A percentile compares a stretch with the other conserved stretches of the same genome.
Evolutionary conservation across 768 basidiomycete species (phyloP).

Genomic region (Wakefieldia striispora): DNA sequence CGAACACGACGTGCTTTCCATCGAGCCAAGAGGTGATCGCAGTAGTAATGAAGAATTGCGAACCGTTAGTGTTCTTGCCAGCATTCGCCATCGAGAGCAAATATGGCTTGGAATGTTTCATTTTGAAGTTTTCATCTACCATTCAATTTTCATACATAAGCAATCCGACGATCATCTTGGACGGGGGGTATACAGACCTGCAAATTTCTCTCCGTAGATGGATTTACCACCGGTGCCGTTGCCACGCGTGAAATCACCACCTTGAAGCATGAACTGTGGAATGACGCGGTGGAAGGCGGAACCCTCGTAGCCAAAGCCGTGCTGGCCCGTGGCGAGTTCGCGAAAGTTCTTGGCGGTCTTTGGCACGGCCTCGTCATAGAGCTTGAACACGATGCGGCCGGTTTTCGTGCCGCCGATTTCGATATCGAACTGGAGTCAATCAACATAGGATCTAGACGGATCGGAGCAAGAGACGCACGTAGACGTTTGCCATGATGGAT

Average conservation of each 20-base stretch:
- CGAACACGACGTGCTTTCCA: constrained; percentile 84
- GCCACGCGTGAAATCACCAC: constrained; percentile 75
- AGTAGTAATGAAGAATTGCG: constrained; percentile 91
- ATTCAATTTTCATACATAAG: constrained; percentile 19
- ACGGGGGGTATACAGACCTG: constrained; percentile 40
- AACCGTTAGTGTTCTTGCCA: constrained; percentile 81
- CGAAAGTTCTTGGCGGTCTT: constrained; percentile 84
- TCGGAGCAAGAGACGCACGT: constrained; percentile 2
- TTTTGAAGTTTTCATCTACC: constrained; percentile 80
- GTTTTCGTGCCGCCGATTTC: constrained; percentile 36
- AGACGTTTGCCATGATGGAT: constrained; percentile 25
- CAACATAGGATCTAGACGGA: not conserved
- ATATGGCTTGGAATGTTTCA: constrained; percentile 70
- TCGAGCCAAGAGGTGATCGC: constrained; percentile 77
- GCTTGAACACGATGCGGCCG: constrained; percentile 78
- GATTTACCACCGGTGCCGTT: constrained; percentile 81
- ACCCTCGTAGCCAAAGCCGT: constrained; percentile 73
- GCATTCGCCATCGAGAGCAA: constrained; percentile 81
- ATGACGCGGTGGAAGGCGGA: constrained; percentile 80
- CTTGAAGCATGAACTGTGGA: constrained; percentile 85
- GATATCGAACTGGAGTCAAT: constrained; percentile 60
- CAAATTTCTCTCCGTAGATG: constrained; percentile 70
- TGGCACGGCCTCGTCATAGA: constrained; percentile 78
- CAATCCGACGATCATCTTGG: not conserved
- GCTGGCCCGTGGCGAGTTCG: constrained; percentile 73